These are phyloP conservation scores for rapeseed (Brassica napus) DNA, from an alignment of 345 rosid species.

Conservation along the genomic window Da-Ae NC_063445.1:57131501-57132000, in stretches of 20 bases:
- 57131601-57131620: not conserved
- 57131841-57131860: not conserved
- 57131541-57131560: not conserved
- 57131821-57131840: not conserved
- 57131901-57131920: not conserved
- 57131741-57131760: not conserved
- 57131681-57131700: not conserved
- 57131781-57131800: not conserved
- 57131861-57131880: not conserved
- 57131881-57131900: not conserved
- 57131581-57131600: not conserved
- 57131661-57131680: not conserved
- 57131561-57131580: not conserved
- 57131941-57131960: too few species aligned
- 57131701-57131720: not conserved
- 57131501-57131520: not conserved
- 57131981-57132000: constrained; percentile 66
- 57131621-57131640: not conserved
- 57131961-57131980: not conserved
- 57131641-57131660: not conserved
- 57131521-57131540: not conserved
- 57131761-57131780: not conserved
- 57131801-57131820: not conserved
- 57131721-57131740: not conserved
- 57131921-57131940: not conserved